These are phyloP conservation scores for Exophiala mesophila DNA, from an alignment of 2,329 filamentous ascomycete genomes.

Conservation along the genomic window DNA sequence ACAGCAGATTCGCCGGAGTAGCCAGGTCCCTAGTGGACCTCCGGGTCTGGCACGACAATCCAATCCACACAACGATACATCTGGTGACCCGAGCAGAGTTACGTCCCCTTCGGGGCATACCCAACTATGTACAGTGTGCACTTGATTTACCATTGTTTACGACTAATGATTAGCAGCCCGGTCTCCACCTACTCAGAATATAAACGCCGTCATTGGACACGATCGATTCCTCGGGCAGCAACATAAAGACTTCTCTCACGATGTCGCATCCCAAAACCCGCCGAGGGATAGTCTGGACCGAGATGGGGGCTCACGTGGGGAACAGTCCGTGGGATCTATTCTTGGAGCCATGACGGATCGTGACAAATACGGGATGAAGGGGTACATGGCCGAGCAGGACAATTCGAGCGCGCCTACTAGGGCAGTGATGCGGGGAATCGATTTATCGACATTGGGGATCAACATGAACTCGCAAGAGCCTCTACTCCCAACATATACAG, in stretches of 20 bases:
- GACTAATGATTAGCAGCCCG: too few species aligned
- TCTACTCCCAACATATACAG: conserved; percentile 59
- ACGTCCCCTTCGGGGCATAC: conserved; percentile 24
- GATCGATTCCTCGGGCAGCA: conserved; percentile 30
- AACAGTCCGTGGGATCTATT: conserved; percentile 34
- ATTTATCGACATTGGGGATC: conserved; percentile 59
- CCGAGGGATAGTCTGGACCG: conserved; percentile 31
- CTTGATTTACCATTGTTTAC: too few species aligned
- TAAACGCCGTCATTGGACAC: conserved; percentile 40
- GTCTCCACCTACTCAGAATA: conserved; percentile 39
- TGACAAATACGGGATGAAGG: conserved; percentile 57
- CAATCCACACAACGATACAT: conserved; percentile 18
- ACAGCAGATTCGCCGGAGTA: conserved; percentile 18
- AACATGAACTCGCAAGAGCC: conserved; percentile 56
- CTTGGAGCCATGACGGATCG: conserved; percentile 30
- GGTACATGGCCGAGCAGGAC: conserved; percentile 49
- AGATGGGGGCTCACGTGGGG: conserved; percentile 27
- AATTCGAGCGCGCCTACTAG: conserved; percentile 52
- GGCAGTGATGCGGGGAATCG: conserved; percentile 58
- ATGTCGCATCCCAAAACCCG: conserved; percentile 30
- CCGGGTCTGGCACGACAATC: conserved; percentile 21
- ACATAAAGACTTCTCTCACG: conserved; percentile 32
- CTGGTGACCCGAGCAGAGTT: conserved; percentile 21
- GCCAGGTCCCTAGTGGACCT: conserved; percentile 19
- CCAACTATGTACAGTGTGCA: conserved; percentile 24